Evolutionary conservation across 495 filamentous ascomycete species (phyloP).

Genomic region (Hyaloscypha finlandica): DNA sequence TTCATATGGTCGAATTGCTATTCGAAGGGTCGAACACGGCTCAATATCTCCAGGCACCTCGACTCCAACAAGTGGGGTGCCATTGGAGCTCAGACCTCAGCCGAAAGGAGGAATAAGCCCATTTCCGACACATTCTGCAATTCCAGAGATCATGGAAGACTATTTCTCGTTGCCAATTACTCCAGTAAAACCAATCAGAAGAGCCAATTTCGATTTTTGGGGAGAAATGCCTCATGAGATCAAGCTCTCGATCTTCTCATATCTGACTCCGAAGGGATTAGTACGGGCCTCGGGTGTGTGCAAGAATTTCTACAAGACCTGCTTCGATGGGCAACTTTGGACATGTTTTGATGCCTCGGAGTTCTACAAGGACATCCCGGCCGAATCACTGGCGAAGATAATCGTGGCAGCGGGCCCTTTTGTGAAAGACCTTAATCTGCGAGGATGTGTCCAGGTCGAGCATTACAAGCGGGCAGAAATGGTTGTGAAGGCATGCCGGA

Average conservation of each 20-base stretch:
- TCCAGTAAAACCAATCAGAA: slow-evolving; percentile 37
- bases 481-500: slow-evolving; percentile 77
- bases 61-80: slow-evolving; percentile 57
- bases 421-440: slow-evolving; percentile 80
- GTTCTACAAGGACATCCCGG: slow-evolving; percentile 86
- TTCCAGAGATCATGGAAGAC: slow-evolving; percentile 38
- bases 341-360: slow-evolving; percentile 77
- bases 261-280: slow-evolving; percentile 78
- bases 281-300: slow-evolving; percentile 80
- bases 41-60: slow-evolving; percentile 33
- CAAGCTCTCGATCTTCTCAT: slow-evolving; percentile 73
- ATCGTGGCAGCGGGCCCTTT: slow-evolving; percentile 86
- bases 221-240: slow-evolving; percentile 79
- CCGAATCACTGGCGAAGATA: slow-evolving; percentile 79
- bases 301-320: slow-evolving; percentile 78
- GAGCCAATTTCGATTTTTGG: slow-evolving; percentile 71
- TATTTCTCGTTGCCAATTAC: slow-evolving; percentile 47
- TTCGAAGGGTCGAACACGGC: slow-evolving; percentile 35
- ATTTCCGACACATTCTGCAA: slow-evolving; percentile 19
- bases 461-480: slow-evolving; percentile 76
- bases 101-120: slow-evolving; percentile 42
- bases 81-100: slow-evolving; percentile 59
- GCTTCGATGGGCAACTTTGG: slow-evolving; percentile 97
- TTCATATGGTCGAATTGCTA: slow-evolving; percentile 18
- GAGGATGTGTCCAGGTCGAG: slow-evolving; percentile 64